These are phyloP conservation scores for Neurospora terricola DNA, from an alignment of 495 filamentous ascomycete species.

Conservation along the genomic window DNA sequence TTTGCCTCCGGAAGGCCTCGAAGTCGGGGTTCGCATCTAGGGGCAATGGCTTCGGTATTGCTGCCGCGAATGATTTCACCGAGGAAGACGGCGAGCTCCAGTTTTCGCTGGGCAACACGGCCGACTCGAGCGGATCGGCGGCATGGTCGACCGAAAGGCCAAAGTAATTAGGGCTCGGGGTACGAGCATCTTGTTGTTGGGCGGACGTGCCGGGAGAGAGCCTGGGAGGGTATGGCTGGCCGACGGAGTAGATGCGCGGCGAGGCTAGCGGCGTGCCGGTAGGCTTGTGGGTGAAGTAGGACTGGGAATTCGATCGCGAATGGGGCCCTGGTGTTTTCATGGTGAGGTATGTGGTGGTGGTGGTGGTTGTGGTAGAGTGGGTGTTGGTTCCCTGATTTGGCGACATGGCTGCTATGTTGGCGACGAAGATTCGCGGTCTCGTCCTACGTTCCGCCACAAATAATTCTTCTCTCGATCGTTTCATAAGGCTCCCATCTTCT, in stretches of 20 bases:
- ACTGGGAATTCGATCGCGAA: constrained; percentile 30
- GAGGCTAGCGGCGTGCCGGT: constrained; percentile 34
- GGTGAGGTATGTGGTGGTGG: constrained; percentile 26
- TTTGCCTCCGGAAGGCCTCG: constrained; percentile 62
- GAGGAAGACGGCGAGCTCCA: constrained; percentile 63
- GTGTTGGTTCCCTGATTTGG: neutral
- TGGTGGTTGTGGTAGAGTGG: neutral
- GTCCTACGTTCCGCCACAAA: neutral
- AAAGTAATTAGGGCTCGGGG: constrained; percentile 74
- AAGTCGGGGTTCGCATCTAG: constrained; percentile 67
- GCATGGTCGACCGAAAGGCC: constrained; percentile 55
- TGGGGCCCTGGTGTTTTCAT: constrained; percentile 41
- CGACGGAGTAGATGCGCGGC: constrained; percentile 33
- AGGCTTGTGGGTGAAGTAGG: constrained; percentile 25
- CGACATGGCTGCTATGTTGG: constrained; percentile 5
- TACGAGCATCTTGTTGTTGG: constrained; percentile 23
- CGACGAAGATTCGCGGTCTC: neutral
- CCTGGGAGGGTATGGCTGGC: constrained; percentile 32
- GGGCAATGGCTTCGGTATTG: constrained; percentile 58
- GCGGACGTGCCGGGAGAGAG: constrained; percentile 24
- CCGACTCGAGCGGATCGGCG: constrained; percentile 50
- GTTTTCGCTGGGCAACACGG: constrained; percentile 50
- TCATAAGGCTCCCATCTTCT: neutral
- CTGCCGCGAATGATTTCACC: constrained; percentile 54
- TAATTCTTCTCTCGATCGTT: neutral